Evolutionary conservation across 192 early-diverging fungal species (phyloP), one percentile per base, ranked within the genome.

Genomic region (Haplosporangium gracile): DNA sequence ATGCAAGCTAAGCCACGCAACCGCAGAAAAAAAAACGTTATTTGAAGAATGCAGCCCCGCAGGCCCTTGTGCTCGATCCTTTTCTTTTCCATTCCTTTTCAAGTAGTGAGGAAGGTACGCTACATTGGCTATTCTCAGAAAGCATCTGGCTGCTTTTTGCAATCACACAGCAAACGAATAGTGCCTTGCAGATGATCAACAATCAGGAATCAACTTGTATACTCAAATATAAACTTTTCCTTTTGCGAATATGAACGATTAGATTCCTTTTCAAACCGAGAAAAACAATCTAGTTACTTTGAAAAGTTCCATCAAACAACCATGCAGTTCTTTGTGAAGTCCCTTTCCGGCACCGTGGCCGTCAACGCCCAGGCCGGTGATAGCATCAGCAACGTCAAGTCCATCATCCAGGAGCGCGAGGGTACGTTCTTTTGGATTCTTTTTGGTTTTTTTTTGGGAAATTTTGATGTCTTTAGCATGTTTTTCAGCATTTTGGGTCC

Each of bases 321-420:
- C 77, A 93, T 92, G 91, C 90, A 93, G 85, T 79, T 91, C 77
- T 93, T 93, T 89, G 93, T 93, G 60, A 93, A 93, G 80, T 90
- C 93, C 82, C 89, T 93, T 73, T 79, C 89, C 68, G 93, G 93
- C 73, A 93, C 93, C 80, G 78, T 93, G 81, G 86, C 89, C 80
- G 79, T 93, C 79, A 89, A 92, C 80, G 91, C 90, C 87, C 82
- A 89, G 78, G 71, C 89, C 53, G 77, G 72, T 51, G 83, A 88
- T 68, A 83, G 82, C 68, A 85, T 93, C 72, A 88, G 76, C 71
- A 72, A 88, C 72, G 91, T 93, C 86, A 93, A 92, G 91, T 80
- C 83, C 79, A 88, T 89, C 82, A 91, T 92, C 82, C 83, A 90
- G 73, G 89, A 82, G 60, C 91, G 91, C 72, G 92, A 91, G 78